Base-by-base conservation (phyloP, 2,329 filamentous ascomycete genomes). In the Fusarium lateritium region DNA sequence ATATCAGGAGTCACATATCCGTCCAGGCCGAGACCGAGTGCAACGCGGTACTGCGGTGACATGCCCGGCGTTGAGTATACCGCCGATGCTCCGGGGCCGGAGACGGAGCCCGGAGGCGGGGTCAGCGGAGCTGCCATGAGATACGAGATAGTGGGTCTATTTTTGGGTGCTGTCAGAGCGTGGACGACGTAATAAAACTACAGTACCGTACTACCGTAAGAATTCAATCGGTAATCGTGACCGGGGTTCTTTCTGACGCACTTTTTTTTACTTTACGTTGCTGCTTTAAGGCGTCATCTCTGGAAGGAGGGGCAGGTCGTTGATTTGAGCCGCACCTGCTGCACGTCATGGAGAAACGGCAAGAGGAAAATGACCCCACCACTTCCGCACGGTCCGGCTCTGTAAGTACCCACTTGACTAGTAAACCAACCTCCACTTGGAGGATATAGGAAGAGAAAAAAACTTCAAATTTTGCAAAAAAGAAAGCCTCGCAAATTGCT, bases 271-370 rank as follows among this genome's bases (percentile, higher is more conserved):
- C 40, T 70, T 67, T 56, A 31, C 38, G 56, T 70, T 70, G 72
- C 72, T 74, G 72, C 70, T 73, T 74, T 67, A 63, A 67, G 42
- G 52, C 34, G 62, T 38, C 33, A 38, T 33, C 31, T 47, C 24
- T 19, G 39, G 39, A 49, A 51, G 22, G 67, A 69, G 57, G 61
- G 66, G 49, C 55, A 45, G 13, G 38, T 59, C 26, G 40, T 59
- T 53, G 53, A 28, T 28, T 47, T 62, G 36, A 57, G 59, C 56
- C 66, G 53, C 54, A 59, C 28, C 49, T 63, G 31, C 17, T 47
- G 26, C 24, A 31, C 50, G 56, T 54, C 54, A 58, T 62, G 38
- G 31, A 36, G 39, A 56, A 40, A 22, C 46, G 13, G 10, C 33
- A 13, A 38, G 26, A 31, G 24, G 33, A 40, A 40, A 49, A 28